Percentiles rank a stretch among this genome's conserved stretches.
phyloP scores from a whole-genome alignment of 2,329 filamentous ascomycete species.

The Sclerotinia minor region DNA sequence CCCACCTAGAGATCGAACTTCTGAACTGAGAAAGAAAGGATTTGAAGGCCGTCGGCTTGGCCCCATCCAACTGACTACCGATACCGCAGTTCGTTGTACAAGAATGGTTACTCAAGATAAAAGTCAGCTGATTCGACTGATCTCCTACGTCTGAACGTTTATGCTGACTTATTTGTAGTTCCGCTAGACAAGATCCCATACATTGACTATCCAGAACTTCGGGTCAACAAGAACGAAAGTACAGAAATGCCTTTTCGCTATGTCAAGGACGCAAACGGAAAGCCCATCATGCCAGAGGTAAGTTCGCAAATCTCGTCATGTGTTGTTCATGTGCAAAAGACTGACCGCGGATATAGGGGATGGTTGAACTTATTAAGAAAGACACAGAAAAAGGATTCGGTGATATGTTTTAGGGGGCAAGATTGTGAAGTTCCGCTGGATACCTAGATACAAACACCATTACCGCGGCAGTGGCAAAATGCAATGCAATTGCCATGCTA shows the following conservation, averaged over 20 bases:
- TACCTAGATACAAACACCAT: neutral
- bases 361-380: slow-evolving; percentile 89
- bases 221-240: slow-evolving; percentile 87
- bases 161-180: slow-evolving; percentile 51
- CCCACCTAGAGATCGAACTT: slow-evolving; percentile 90
- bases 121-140: slow-evolving; percentile 53
- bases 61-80: slow-evolving; percentile 96
- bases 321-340: neutral
- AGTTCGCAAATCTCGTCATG: slow-evolving; percentile 37
- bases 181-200: slow-evolving; percentile 78
- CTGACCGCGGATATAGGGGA: slow-evolving; percentile 56
- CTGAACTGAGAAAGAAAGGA: slow-evolving; percentile 91
- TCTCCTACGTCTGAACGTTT: neutral
- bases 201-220: slow-evolving; percentile 84
- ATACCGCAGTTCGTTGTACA: slow-evolving; percentile 93
- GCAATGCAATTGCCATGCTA: neutral
- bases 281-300: slow-evolving; percentile 90
- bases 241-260: slow-evolving; percentile 99
- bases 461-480: slow-evolving; percentile 4
- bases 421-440: neutral
- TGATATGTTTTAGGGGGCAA: slow-evolving; percentile 69
- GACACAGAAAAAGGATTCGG: slow-evolving; percentile 91
- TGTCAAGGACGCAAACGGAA: slow-evolving; percentile 70
- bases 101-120: slow-evolving; percentile 83
- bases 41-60: slow-evolving; percentile 85